A percentile compares a stretch with the other conserved stretches of the same genome.
phyloP scores from a whole-genome alignment of 768 basidiomycete species.

The Suillus luteus region DNA sequence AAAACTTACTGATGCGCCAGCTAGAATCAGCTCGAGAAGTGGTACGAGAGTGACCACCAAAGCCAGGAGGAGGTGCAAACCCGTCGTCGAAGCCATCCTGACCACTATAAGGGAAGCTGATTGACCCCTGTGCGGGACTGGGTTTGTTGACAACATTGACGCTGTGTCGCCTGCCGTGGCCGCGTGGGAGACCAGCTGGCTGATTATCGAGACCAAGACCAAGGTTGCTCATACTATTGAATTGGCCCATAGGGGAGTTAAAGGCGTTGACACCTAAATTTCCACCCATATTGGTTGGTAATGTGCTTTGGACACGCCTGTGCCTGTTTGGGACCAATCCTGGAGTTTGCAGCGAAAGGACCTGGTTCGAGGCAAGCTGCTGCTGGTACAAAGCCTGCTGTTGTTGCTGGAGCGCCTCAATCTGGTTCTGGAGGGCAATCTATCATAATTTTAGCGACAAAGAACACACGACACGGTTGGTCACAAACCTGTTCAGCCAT shows the following conservation, averaged over 20 bases:
- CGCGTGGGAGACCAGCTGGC: conserved; percentile 67
- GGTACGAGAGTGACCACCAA: conserved; percentile 74
- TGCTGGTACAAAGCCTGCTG: conserved; percentile 90
- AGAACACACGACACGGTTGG: conserved; percentile 10
- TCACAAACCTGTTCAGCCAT: conserved; percentile 90
- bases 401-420: conserved; percentile 87
- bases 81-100: conserved; percentile 82
- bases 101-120: conserved; percentile 50
- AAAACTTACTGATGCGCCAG: conserved; percentile 83
- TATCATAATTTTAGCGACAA: conserved; percentile 31
- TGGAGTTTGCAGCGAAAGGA: conserved; percentile 76
- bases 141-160: conserved; percentile 89
- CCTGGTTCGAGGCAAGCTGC: conserved; percentile 85
- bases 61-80: conserved; percentile 58
- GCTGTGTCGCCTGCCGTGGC: conserved; percentile 87
- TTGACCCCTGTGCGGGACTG: conserved; percentile 45
- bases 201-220: conserved; percentile 67
- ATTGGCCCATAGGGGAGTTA: conserved; percentile 59
- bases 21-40: conserved; percentile 77
- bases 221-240: conserved; percentile 53
- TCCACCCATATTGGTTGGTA: conserved; percentile 57
- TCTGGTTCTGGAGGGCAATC: conserved; percentile 90
- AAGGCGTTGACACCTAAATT: conserved; percentile 43
- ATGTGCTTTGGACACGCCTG: conserved; percentile 85
- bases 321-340: conserved; percentile 75